Evolutionary conservation across 2,329 filamentous ascomycete species (phyloP), one percentile per base, ranked within the genome.

Genomic region (Fonsecaea erecta): DNA sequence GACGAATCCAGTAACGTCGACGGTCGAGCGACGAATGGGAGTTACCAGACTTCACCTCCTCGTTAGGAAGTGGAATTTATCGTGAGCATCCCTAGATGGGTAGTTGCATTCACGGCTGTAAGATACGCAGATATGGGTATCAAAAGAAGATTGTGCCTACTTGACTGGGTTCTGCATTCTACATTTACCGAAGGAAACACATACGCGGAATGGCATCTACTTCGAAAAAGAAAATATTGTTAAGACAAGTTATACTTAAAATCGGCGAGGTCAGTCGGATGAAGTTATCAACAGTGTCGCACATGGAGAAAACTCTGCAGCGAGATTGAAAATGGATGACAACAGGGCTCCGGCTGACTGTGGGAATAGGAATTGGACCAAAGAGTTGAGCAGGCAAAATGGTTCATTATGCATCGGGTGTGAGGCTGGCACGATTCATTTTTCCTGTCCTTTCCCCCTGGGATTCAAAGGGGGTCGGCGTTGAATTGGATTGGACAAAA

Each of bases 21-120:
- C 52, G 59, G 64, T 54, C 66, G 66, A 57, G 64, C 69, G 21
- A 60, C 57, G 5, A 71, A 70, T 54, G 70, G 70, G 28, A 68
- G 68, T 12, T 72, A 72, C 35, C 66, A 68, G 35, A 72, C 70
- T 14, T 71, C 69, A 46, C 70, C 70, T 34, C 70, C 70, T 14
- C 64, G 52, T 56, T 68, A 60, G 57, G 58, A 62, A 35, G 46
- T 26, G 53, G 28, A 24, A 40, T 37, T 51, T 26, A 16, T 21
- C 24, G n/a, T 37, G 43, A 48, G 43, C 21, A 32, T n/a, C 5
- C 28, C 12, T 28, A 37, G 28, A 60, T 26, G 18, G 43, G 43
- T 34, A 12, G 56, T n/a, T 60, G 28, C 18, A 5, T 24, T 52
- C 21, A 30, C n/a, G 30, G 40, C 21, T 52, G 40, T 51, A 59